phyloP scores from a whole-genome alignment of 257 asterid species.

The Solanum clarkiae region DNA sequence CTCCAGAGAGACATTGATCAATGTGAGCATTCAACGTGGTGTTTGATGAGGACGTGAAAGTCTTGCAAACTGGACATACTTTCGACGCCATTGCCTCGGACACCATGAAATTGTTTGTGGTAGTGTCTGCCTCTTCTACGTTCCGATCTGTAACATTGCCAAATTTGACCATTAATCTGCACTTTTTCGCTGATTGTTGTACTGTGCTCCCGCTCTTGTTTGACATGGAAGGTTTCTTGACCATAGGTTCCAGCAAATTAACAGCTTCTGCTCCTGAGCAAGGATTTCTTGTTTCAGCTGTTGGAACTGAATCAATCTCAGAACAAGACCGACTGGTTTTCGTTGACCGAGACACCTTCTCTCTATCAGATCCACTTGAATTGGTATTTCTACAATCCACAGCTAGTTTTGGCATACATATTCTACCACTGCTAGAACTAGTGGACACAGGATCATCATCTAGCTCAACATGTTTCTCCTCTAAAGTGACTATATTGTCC shows the following conservation, averaged over 20 bases:
- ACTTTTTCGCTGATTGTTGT: conserved; percentile 41
- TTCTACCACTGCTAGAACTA: conserved; percentile 4
- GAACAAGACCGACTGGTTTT: conserved; percentile 29
- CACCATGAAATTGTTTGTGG: conserved; percentile 18
- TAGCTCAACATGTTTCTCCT: conserved; percentile 16
- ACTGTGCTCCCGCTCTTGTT: conserved; percentile 15
- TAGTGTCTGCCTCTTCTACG: conserved; percentile 23
- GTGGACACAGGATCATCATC: conserved; percentile 10
- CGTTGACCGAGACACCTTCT: conserved; percentile 21
- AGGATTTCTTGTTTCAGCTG: conserved; percentile 5
- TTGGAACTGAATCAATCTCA: conserved; percentile 26
- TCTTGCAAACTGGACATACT: conserved; percentile 95
- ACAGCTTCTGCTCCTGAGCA: conserved; percentile 21
- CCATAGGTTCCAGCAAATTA: background rate
- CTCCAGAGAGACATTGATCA: conserved; percentile 89
- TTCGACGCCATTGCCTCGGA: conserved; percentile 79
- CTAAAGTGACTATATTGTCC: conserved; percentile 12
- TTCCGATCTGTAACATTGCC: conserved; percentile 23
- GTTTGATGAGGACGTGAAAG: conserved; percentile 83
- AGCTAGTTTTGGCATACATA: conserved; percentile 5
- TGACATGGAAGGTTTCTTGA: conserved; percentile 8
- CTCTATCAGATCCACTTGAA: conserved; percentile 29
- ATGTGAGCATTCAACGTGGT: conserved; percentile 96
- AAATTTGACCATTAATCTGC: conserved; percentile 41
- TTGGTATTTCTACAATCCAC: conserved; percentile 13